Percentiles rank a stretch among this genome's conserved stretches.
Conservation (phyloP, 2,329 filamentous ascomycete species). For the Byssochlamys sp. region DNA sequence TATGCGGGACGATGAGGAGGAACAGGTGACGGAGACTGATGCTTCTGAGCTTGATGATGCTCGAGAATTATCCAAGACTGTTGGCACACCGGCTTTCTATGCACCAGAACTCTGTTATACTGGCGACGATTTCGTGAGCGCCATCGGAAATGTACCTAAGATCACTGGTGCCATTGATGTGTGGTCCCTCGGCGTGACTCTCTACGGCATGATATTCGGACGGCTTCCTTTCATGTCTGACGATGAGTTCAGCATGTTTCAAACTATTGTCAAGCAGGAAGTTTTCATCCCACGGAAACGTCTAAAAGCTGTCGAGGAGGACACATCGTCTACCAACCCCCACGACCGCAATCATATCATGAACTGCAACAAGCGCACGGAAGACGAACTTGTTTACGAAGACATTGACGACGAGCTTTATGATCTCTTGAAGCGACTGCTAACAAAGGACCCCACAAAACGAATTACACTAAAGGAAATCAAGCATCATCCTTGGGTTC, state of each 20-base stretch:
- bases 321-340: constrained; percentile 37
- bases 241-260: constrained; percentile 85
- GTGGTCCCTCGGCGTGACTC: constrained; percentile 90
- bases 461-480: constrained; percentile 85
- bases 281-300: constrained; percentile 76
- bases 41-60: constrained; percentile 83
- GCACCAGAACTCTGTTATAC: constrained; percentile 92
- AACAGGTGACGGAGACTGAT: constrained; percentile 71
- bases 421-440: constrained; percentile 67
- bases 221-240: constrained; percentile 87
- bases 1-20: constrained; percentile 69
- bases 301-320: constrained; percentile 58
- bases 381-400: constrained; percentile 74
- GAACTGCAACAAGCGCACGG: constrained; percentile 60
- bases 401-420: constrained; percentile 69
- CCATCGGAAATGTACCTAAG: constrained; percentile 52
- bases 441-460: constrained; percentile 80
- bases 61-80: constrained; percentile 92
- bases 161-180: constrained; percentile 92
- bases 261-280: constrained; percentile 83
- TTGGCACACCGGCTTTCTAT: constrained; percentile 94
- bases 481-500: constrained; percentile 87
- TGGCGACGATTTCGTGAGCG: constrained; percentile 51
- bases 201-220: constrained; percentile 90
- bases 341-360: constrained; percentile 43